A percentile compares a stretch with the other conserved stretches of the same genome.
phyloP scores from a whole-genome alignment of 805 yeast genomes.

The Schizosaccharomyces osmophilus region DNA sequence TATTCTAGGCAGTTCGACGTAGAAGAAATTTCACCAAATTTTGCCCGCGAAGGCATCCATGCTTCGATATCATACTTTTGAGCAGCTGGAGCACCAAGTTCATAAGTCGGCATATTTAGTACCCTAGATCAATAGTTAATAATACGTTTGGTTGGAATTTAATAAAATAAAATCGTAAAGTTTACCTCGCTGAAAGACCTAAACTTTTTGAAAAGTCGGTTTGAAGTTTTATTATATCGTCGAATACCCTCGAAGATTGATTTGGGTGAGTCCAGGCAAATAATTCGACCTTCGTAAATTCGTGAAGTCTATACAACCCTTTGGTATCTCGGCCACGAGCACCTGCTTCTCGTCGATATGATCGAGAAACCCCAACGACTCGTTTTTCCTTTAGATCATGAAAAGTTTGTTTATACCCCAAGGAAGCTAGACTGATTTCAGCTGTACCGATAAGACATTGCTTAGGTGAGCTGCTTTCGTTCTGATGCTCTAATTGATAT shows the following conservation, averaged over 20 bases:
- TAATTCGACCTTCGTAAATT: conserved; percentile 81
- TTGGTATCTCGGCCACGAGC: conserved; percentile 81
- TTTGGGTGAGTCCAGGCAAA: conserved; percentile 30
- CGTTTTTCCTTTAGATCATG: conserved; percentile 17
- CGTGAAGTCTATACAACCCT: conserved; percentile 86
- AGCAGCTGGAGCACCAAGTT: conserved; percentile 80
- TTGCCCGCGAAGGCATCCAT: conserved; percentile 91
- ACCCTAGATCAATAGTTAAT: conserved; percentile 20
- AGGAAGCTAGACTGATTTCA: conserved; percentile 77
- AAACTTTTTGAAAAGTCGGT: conserved; percentile 34
- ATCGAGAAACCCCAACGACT: conserved; percentile 58
- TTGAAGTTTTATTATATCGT: conserved; percentile 40
- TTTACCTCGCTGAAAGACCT: conserved; percentile 36
- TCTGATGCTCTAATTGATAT: conserved; percentile 29
- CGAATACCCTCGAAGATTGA: conserved; percentile 28
- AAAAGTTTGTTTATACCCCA: conserved; percentile 30
- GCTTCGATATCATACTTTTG: conserved; percentile 86
- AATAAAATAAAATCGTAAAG: neutral
- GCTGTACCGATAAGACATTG: conserved; percentile 79
- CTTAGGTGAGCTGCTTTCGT: conserved; percentile 12
- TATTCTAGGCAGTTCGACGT: conserved; percentile 81
- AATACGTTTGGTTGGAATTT: too few species aligned
- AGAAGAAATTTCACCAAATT: conserved; percentile 82
- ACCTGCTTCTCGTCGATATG: conserved; percentile 92
- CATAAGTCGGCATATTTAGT: conserved; percentile 69